These are phyloP conservation scores for Aspergillus tamarii DNA, from an alignment of 2,329 filamentous ascomycete genomes.

Conservation along the genomic window DNA sequence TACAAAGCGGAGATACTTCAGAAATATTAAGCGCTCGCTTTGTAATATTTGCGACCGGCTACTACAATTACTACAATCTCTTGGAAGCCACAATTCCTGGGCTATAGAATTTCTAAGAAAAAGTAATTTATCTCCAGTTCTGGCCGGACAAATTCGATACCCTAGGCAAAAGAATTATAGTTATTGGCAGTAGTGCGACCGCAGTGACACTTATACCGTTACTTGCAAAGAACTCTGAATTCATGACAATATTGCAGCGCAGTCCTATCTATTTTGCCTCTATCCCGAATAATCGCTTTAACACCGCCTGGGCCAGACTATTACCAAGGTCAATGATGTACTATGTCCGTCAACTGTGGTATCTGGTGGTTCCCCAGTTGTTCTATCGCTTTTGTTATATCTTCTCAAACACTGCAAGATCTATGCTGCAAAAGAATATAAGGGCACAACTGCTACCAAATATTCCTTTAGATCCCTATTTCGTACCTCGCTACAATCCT, in stretches of 20 bases:
- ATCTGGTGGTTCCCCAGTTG: constrained; percentile 48
- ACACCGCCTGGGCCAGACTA: not conserved
- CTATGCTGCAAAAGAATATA: constrained; percentile 45
- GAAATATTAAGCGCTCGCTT: constrained; percentile 41
- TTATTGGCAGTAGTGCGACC: constrained; percentile 77
- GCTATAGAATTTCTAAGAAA: constrained; percentile 64
- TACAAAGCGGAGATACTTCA: constrained; percentile 25
- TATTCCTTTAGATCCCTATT: constrained; percentile 50
- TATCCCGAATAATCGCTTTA: constrained; percentile 36
- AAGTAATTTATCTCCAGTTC: constrained; percentile 69
- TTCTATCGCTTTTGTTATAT: constrained; percentile 52
- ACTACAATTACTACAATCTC: constrained; percentile 70
- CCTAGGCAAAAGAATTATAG: constrained; percentile 64
- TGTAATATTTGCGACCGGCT: constrained; percentile 64
- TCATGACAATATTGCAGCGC: constrained; percentile 76
- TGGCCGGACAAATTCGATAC: constrained; percentile 71
- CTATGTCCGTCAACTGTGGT: not conserved
- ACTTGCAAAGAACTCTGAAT: constrained; percentile 63
- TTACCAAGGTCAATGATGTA: too few species aligned
- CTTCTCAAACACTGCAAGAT: constrained; percentile 53
- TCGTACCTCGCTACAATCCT: constrained; percentile 63
- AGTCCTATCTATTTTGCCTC: constrained; percentile 70
- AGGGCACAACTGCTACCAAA: constrained; percentile 51
- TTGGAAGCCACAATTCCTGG: constrained; percentile 64
- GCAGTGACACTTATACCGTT: constrained; percentile 73